Evolutionary conservation across 202 grass and related monocot species (phyloP), one percentile per base, ranked within the genome.

Genomic region (Cymbopogon flexuosus): DNA sequence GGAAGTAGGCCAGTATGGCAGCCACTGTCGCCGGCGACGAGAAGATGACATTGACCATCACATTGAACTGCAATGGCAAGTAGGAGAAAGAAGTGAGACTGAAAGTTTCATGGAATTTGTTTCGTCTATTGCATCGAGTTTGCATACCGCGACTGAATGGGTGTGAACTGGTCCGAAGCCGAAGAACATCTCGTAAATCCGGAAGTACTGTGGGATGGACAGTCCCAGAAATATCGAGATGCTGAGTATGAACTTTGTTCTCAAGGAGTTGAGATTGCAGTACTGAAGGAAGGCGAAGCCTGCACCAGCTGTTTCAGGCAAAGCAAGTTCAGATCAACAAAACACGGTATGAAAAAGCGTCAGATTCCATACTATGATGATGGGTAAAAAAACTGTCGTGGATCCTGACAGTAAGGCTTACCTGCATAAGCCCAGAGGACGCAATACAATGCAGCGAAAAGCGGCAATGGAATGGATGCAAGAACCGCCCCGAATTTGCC

Each of bases 401-500:
- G 52, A 58, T 33, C 10, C 35, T 5, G 0, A 60, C 57, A 12
- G 16, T 43, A 73, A 68, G 59, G 8, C 66, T 85, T 43, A 94
- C 95, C 95, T 86, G 92, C 43, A 86, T 98, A 98, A 73, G 92
- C 95, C 41, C 88, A 95, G 73, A 98, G 90, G 35, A 94, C 88
- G 6, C 95, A 98, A 42, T 98, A 93, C 49, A 94, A 70, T 45
- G 87, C 95, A 82, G 90, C 66, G 77, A 98, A 90, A 77, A 98
- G 79, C 34, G 95, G 90, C 67, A 98, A 68, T 8, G 95, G 95
- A 46, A 98, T 94, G 29, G 95, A 94, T 81, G 92, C 95, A 80
- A 98, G 80, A 67, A 98, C 34, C 74, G 95, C 95, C 61, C 95
- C 95, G 69, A 98, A 98, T 88, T 98, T 98, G 64, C 77, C 95